phyloP scores from a whole-genome alignment of 2,329 filamentous ascomycete species.

The Daldinia eschscholtzii region DNA sequence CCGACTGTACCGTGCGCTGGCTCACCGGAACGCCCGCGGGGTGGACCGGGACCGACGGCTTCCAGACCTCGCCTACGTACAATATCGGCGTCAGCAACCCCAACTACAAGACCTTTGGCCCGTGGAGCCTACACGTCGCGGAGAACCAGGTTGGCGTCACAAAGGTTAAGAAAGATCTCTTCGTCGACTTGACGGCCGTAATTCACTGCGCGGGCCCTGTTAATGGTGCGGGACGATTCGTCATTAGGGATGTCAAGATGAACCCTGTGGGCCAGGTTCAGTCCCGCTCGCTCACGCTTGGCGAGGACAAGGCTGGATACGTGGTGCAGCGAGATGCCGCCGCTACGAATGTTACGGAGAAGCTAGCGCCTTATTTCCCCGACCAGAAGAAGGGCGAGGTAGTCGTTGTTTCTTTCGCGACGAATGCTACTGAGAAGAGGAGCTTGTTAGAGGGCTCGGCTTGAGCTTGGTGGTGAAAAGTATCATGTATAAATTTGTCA shows the following conservation, averaged over 20 bases:
- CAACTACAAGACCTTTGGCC: conserved; percentile 28
- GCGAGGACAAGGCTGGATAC: neutral
- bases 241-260: conserved; percentile 20
- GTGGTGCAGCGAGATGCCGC: conserved; percentile 6
- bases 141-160: conserved; percentile 20
- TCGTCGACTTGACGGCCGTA: conserved; percentile 21
- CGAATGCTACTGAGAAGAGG: conserved; percentile 10
- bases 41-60: conserved; percentile 21
- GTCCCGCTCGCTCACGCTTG: conserved; percentile 3
- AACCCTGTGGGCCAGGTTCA: conserved; percentile 14
- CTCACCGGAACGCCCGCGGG: conserved; percentile 14
- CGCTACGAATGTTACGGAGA: conserved; percentile 16
- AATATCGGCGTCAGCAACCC: conserved; percentile 19
- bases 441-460: neutral
- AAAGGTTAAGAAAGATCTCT: conserved; percentile 21
- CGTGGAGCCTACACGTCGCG: conserved; percentile 19
- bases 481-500: neutral
- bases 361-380: conserved; percentile 15
- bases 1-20: conserved; percentile 27
- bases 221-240: conserved; percentile 14
- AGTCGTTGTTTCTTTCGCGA: conserved; percentile 7
- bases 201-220: conserved; percentile 19
- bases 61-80: conserved; percentile 19
- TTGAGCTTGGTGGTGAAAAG: neutral
- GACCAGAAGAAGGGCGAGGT: conserved; percentile 20